phyloP scores from a whole-genome alignment of 345 rosid genomes.

The Hibiscus mutabilis region DNA sequence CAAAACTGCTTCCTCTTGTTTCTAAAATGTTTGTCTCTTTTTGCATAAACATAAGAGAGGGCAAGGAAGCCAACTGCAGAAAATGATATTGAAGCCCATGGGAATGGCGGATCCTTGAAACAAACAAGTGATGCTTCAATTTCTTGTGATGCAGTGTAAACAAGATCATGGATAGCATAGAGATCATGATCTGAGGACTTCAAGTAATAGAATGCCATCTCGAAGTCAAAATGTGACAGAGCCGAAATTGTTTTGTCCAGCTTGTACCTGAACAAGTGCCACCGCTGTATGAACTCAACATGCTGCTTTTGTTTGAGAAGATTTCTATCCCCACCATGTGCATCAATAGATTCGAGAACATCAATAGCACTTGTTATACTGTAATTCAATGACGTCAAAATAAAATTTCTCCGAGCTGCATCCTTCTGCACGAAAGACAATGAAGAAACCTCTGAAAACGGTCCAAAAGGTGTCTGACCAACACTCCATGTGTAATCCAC shows the following conservation, averaged over 20 bases:
- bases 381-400: conserved; percentile 70
- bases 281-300: conserved; percentile 71
- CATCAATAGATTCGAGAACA: conserved; percentile 61
- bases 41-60: conserved; percentile 45
- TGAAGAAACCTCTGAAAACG: conserved; percentile 73
- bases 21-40: conserved; percentile 61
- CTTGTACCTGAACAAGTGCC: conserved; percentile 84
- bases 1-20: conserved; percentile 94
- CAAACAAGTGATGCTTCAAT: conserved; percentile 85
- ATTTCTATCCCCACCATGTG: conserved; percentile 79
- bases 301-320: conserved; percentile 55
- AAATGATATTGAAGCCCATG: conserved; percentile 62
- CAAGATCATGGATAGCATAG: conserved; percentile 69
- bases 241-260: conserved; percentile 79
- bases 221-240: conserved; percentile 73
- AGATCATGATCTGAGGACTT: conserved; percentile 85
- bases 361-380: conserved; percentile 71
- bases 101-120: conserved; percentile 94
- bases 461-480: conserved; percentile 97
- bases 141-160: conserved; percentile 72
- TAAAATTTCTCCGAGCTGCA: conserved; percentile 78
- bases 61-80: conserved; percentile 51
- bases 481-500: conserved; percentile 98
- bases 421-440: conserved; percentile 91
- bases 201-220: conserved; percentile 71